A percentile compares a stretch with the other conserved stretches of the same genome.
phyloP scores from a whole-genome alignment of 208 protist species.

The Leptomonas pyrrhocoris region DNA sequence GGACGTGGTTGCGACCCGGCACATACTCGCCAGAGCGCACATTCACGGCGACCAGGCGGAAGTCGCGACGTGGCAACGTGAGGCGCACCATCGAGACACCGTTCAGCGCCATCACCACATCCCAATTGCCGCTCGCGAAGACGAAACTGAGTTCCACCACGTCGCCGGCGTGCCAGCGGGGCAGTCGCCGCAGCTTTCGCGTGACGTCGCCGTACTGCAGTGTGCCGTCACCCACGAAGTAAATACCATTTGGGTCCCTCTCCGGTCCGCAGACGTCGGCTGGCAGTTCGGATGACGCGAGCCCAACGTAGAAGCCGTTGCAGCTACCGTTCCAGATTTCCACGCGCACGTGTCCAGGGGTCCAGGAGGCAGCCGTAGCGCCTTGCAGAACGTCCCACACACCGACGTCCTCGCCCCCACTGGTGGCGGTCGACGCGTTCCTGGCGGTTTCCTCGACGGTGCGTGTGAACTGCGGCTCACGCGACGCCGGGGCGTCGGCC shows the following conservation, averaged over 20 bases:
- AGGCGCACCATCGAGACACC: conserved; percentile 47
- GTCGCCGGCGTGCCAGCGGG: conserved; percentile 48
- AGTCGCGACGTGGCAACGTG: conserved; percentile 34
- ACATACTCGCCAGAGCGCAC: conserved; percentile 22
- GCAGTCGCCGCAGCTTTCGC: conserved; percentile 32
- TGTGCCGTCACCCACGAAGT: conserved; percentile 42
- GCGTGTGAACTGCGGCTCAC: conserved; percentile 28
- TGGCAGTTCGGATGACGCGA: conserved; percentile 33
- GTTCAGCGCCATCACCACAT: conserved; percentile 54
- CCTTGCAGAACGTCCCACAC: conserved; percentile 30
- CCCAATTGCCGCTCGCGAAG: conserved; percentile 45
- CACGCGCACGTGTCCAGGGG: conserved; percentile 35
- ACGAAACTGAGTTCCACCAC: conserved; percentile 47
- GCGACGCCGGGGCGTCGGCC: conserved; percentile 19
- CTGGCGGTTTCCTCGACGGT: conserved; percentile 23
- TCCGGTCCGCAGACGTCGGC: conserved; percentile 21
- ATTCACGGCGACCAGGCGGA: conserved; percentile 32
- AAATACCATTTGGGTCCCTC: conserved; percentile 34
- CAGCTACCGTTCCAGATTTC: conserved; percentile 30
- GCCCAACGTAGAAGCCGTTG: conserved; percentile 36
- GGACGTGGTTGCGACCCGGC: conserved; percentile 24
- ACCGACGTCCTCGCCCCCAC: conserved; percentile 4
- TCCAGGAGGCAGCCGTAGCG: conserved; percentile 30
- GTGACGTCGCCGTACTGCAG: conserved; percentile 31
- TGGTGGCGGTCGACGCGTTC: conserved; percentile 10